Evolutionary conservation across 345 rosid species (phyloP).

Genomic region (Streptanthus diversifolius): DNA sequence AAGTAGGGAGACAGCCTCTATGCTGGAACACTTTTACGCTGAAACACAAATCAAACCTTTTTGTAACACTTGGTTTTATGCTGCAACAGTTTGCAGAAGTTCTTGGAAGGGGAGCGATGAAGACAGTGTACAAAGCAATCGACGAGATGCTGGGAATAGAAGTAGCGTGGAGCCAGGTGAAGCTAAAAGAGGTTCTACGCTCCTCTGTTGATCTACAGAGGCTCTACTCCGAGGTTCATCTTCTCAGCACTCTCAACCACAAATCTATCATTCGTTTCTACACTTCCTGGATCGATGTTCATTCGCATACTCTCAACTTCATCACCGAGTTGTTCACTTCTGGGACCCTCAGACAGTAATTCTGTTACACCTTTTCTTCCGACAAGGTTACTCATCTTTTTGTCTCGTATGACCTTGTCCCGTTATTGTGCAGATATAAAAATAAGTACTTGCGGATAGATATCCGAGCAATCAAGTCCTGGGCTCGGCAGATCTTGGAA

Average conservation of each 20-base stretch:
- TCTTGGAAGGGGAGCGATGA: constrained; percentile 83
- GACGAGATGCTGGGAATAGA: constrained; percentile 73
- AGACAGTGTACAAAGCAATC: constrained; percentile 77
- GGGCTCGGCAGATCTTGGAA: constrained; percentile 56
- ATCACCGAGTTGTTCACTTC: constrained; percentile 86
- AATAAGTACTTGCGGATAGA: constrained; percentile 51
- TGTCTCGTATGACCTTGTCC: constrained; percentile 2
- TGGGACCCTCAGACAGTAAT: constrained; percentile 71
- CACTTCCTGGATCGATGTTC: constrained; percentile 71
- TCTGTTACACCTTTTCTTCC: not conserved
- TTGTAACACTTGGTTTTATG: constrained; percentile 23
- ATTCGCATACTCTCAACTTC: constrained; percentile 61
- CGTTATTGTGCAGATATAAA: constrained; percentile 44
- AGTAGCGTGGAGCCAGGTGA: constrained; percentile 82
- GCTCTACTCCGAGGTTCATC: constrained; percentile 83
- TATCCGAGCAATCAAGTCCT: constrained; percentile 56
- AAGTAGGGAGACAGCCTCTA: constrained; percentile 37
- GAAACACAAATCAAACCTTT: not conserved
- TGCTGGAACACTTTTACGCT: not conserved
- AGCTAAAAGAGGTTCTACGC: constrained; percentile 49
- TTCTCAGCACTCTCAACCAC: constrained; percentile 69
- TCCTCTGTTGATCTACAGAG: constrained; percentile 75
- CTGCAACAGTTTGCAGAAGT: constrained; percentile 52
- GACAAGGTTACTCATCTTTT: not conserved
- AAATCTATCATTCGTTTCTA: constrained; percentile 60